phyloP scores from a whole-genome alignment of 352 stramenopile genomes.

The Globisporangium recalcitrans region DNA sequence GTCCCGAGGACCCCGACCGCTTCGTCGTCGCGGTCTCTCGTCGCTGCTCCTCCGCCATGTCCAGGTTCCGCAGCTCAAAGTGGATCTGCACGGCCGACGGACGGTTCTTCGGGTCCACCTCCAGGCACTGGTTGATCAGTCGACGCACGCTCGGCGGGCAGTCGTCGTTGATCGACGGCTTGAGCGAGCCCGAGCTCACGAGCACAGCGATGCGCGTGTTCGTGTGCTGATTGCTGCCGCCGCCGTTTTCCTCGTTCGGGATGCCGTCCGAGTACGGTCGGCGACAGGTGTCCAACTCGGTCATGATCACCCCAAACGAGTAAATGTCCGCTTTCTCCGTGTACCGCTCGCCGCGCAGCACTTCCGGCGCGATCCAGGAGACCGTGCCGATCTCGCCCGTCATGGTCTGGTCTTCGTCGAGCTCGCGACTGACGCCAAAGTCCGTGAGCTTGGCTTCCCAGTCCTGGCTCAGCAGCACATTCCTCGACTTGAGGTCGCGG shows the following conservation, averaged over 20 bases:
- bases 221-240: conserved; percentile 17
- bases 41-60: conserved; percentile 11
- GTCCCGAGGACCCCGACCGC: not conserved
- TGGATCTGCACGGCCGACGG: conserved; percentile 64
- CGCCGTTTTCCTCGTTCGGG: conserved; percentile 13
- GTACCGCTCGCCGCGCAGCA: conserved; percentile 26
- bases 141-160: conserved; percentile 42
- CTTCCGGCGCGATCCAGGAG: conserved; percentile 29
- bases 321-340: conserved; percentile 26
- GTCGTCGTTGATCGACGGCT: conserved; percentile 38
- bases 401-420: conserved; percentile 26
- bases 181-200: conserved; percentile 41
- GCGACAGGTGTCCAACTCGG: conserved; percentile 35
- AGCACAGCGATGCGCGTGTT: conserved; percentile 46
- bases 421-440: conserved; percentile 23
- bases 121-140: conserved; percentile 49
- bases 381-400: conserved; percentile 36
- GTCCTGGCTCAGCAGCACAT: conserved; percentile 40
- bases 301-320: conserved; percentile 33
- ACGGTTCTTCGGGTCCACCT: conserved; percentile 42
- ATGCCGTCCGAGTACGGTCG: conserved; percentile 21
- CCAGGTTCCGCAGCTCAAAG: conserved; percentile 40
- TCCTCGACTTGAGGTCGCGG: conserved; percentile 79
- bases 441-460: conserved; percentile 24
- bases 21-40: not conserved